phyloP scores from a whole-genome alignment of 208 protist species.

The Phytomonas francai region DNA sequence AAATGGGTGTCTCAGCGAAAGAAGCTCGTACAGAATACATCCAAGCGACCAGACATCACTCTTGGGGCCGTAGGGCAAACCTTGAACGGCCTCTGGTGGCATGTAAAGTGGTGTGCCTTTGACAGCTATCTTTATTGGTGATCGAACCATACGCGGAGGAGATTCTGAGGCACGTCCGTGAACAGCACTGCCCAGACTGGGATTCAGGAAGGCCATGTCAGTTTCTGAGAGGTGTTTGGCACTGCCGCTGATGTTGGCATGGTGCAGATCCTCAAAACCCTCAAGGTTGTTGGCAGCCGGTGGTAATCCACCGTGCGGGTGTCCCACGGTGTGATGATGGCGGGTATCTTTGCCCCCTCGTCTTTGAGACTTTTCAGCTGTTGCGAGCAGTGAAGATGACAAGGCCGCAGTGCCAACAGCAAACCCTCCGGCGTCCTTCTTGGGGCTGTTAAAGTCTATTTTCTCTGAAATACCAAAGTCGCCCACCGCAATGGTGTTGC shows the following conservation, averaged over 20 bases:
- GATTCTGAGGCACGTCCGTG: not conserved
- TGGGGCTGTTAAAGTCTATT: slow-evolving; percentile 20
- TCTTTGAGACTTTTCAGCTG: not conserved
- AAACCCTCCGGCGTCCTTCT: not conserved
- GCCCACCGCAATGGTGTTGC: slow-evolving; percentile 57
- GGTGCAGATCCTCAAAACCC: not conserved
- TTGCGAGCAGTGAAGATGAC: too few species aligned
- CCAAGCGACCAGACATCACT: slow-evolving; percentile 90
- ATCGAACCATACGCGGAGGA: not conserved
- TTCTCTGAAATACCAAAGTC: slow-evolving; percentile 87
- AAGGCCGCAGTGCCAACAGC: too few species aligned
- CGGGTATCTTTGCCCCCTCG: slow-evolving; percentile 10
- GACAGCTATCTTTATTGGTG: slow-evolving; percentile 35
- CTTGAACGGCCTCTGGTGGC: slow-evolving; percentile 87
- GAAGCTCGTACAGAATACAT: slow-evolving; percentile 88
- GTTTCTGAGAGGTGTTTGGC: not conserved
- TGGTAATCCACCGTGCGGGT: not conserved
- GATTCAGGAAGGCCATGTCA: not conserved
- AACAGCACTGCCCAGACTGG: not conserved
- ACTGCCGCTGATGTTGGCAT: not conserved
- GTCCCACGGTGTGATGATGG: not conserved
- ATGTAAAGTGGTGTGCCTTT: slow-evolving; percentile 95
- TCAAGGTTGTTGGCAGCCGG: not conserved
- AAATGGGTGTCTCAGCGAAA: slow-evolving; percentile 79
- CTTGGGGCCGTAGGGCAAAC: slow-evolving; percentile 50